Evolutionary conservation across 345 rosid species (phyloP).

Genomic region (Salix arbutifolia): DNA sequence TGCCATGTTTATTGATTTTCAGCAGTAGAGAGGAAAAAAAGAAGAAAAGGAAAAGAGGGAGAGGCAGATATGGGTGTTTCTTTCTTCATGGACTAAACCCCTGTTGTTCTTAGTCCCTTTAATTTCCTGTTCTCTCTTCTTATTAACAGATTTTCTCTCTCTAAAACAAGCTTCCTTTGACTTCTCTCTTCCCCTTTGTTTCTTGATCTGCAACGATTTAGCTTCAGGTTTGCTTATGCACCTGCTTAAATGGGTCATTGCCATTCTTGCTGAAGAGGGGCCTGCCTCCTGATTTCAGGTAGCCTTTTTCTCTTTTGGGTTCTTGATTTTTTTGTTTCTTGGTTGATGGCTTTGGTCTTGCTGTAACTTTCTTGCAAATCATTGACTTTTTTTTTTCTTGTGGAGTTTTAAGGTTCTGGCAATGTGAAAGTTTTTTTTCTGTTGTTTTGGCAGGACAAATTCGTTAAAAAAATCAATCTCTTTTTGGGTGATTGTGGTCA

Average conservation of each 20-base stretch:
- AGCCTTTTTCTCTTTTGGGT: neutral
- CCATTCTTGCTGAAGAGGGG: conserved; percentile 8
- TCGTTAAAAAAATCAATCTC: neutral
- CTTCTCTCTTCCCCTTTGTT: conserved; percentile 11
- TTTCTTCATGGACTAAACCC: neutral
- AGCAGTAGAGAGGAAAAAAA: too few species aligned
- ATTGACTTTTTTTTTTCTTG: neutral
- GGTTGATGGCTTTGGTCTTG: neutral
- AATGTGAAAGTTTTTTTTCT: neutral
- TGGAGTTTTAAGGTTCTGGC: neutral
- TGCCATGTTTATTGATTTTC: neutral
- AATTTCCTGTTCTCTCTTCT: neutral
- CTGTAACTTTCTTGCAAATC: neutral
- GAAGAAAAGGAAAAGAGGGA: neutral
- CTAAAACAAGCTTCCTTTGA: conserved; percentile 1
- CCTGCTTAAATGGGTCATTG: conserved; percentile 25
- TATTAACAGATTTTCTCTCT: neutral
- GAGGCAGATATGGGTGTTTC: neutral
- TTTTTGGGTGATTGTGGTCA: neutral
- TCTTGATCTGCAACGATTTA: conserved; percentile 43
- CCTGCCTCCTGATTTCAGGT: conserved; percentile 29
- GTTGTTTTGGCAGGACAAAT: conserved; percentile 14
- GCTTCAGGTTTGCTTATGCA: conserved; percentile 3
- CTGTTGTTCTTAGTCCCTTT: neutral
- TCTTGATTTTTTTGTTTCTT: neutral